Evolutionary conservation across 140 eudicot genomes (phyloP), one percentile per base, ranked within the genome.

Genomic region (Oenanthe javanica): DNA sequence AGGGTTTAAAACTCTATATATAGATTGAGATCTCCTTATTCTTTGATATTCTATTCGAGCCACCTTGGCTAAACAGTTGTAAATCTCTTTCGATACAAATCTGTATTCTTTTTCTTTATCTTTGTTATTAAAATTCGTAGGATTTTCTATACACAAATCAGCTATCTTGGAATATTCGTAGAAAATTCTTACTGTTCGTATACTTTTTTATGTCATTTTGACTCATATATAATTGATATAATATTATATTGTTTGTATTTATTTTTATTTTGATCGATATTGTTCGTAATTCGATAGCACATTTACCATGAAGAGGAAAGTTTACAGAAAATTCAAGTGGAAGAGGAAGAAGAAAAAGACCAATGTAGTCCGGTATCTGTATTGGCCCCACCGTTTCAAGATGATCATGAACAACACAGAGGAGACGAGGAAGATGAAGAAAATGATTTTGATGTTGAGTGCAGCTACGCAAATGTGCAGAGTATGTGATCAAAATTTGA

Each of bases 341-440:
- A 83, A 63, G 86, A 83, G 19, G 93, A 90, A 50, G 90, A 87
- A 79, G 97, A 87, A 19, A 91, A 87, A 71, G 93, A 91, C 64
- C 96, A 91, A 46, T 85, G 83, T 71, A 91, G 96, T 70, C 96
- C 96, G 0, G 92, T 89, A 18, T 91, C 96, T 2, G 87, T 91
- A 63, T 80, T 91, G 71, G 96, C 89, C 55, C 80, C 89, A 79
- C 85, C 82, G 48, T 91, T 84, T 36, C 88, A 89, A 55, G 88
- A 86, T 13, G 89, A 86, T 46, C 88, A 80, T 66, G 45, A 27
- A 66, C 72, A 25, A 66, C 40, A 66, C 72, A 89, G 71, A n/a
- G 84, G 85, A 6, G 72, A 38, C 4, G 74, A 64, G 66, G 82
- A 43, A 38, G 73, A 31, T 2, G 82, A 72, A 9, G 86, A 66